phyloP scores from a whole-genome alignment of 2,329 filamentous ascomycete species.

The Aspergillus versicolor region DNA sequence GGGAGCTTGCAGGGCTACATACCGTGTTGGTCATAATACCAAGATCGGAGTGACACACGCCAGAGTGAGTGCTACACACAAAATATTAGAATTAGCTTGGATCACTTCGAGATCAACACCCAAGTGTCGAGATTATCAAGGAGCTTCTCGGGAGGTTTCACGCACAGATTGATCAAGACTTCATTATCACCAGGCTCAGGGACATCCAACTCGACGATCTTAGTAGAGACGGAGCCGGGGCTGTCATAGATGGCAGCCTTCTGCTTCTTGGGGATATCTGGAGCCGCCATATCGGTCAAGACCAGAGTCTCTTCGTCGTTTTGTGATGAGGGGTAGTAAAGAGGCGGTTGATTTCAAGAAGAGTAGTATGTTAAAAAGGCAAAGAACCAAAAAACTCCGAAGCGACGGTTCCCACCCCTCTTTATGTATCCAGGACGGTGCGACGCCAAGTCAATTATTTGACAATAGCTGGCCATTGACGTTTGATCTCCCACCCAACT shows the following conservation, averaged over 20 bases:
- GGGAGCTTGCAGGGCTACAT: slow-evolving; percentile 1
- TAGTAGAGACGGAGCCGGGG: slow-evolving; percentile 64
- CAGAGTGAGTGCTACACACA: slow-evolving; percentile 55
- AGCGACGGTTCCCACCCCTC: not conserved
- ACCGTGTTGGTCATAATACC: slow-evolving; percentile 54
- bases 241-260: slow-evolving; percentile 66
- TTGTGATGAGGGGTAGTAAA: not conserved
- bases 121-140: not conserved
- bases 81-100: slow-evolving; percentile 7
- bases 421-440: not conserved
- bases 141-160: not conserved
- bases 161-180: slow-evolving; percentile 61
- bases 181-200: slow-evolving; percentile 64
- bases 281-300: slow-evolving; percentile 12
- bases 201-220: slow-evolving; percentile 62
- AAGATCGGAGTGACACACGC: slow-evolving; percentile 65
- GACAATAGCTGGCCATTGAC: not conserved
- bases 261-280: slow-evolving; percentile 57
- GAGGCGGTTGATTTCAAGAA: not conserved
- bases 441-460: not conserved
- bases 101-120: not conserved
- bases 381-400: not conserved
- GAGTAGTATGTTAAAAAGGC: not conserved
- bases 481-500: not conserved
- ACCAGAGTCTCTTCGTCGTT: not conserved